Conservation (phyloP, 306 rosid genomes). For the Trifolium fragiferum region DNA sequence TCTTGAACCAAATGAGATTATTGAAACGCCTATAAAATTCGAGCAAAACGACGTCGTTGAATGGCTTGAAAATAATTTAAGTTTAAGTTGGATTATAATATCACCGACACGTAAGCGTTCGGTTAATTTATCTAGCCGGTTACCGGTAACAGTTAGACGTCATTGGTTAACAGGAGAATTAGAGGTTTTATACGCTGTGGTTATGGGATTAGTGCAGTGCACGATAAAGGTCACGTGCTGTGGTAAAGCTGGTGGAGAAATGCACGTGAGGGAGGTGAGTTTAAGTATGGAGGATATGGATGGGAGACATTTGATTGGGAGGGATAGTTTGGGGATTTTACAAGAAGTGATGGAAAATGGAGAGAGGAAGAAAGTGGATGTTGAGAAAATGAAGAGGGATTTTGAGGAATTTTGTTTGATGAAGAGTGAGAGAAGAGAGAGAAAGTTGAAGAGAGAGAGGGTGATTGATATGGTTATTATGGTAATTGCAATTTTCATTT, state of each 20-base stretch:
- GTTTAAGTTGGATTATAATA: constrained; percentile 76
- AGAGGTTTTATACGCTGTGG: constrained; percentile 55
- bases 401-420: constrained; percentile 42
- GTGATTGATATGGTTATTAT: constrained; percentile 58
- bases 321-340: constrained; percentile 61
- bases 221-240: constrained; percentile 66
- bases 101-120: constrained; percentile 63
- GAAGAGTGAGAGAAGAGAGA: constrained; percentile 57
- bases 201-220: constrained; percentile 56
- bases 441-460: constrained; percentile 51
- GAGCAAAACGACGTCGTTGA: constrained; percentile 32
- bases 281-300: constrained; percentile 69
- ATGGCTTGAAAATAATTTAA: constrained; percentile 60
- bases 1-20: constrained; percentile 59
- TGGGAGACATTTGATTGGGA: constrained; percentile 72
- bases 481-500: constrained; percentile 46
- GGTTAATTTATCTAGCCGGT: constrained; percentile 68
- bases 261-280: constrained; percentile 72
- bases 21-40: constrained; percentile 50
- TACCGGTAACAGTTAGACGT: constrained; percentile 55
- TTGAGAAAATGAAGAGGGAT: constrained; percentile 50
- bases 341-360: constrained; percentile 58
- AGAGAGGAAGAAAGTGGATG: constrained; percentile 47
- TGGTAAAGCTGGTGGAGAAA: constrained; percentile 58
- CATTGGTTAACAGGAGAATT: constrained; percentile 74